Percentiles rank a stretch among this genome's conserved stretches.
Conservation (phyloP, 768 basidiomycete genomes). For the Lentinula sp. region DNA sequence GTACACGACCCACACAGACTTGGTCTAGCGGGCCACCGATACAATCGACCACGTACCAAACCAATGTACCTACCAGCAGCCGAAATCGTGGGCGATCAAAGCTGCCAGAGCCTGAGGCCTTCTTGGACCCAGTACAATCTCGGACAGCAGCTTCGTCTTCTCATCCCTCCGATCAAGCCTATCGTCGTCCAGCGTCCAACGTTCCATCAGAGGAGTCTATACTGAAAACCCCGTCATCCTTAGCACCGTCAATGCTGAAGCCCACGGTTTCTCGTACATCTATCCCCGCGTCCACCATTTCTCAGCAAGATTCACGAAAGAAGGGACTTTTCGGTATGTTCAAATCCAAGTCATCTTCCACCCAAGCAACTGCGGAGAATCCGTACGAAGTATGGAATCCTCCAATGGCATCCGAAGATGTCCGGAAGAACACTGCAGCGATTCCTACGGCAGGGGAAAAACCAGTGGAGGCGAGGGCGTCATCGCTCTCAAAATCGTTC, state of each 20-base stretch:
- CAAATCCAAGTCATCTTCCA: conserved; percentile 14
- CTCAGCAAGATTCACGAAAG: conserved; percentile 30
- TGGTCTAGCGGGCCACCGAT: not conserved
- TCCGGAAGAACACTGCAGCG: not conserved
- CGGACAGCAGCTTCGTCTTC: not conserved
- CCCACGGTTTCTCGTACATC: conserved; percentile 34
- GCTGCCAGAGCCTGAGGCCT: not conserved
- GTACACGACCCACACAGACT: not conserved
- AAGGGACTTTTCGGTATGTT: conserved; percentile 31
- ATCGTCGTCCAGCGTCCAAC: conserved; percentile 20
- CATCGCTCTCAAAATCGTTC: conserved; percentile 6
- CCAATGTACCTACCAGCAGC: not conserved
- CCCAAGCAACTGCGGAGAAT: not conserved
- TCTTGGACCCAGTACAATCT: not conserved
- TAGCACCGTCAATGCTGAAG: conserved; percentile 44
- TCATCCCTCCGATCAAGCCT: conserved; percentile 2
- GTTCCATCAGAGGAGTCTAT: conserved; percentile 44
- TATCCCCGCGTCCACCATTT: conserved; percentile 30
- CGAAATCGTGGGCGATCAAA: not conserved
- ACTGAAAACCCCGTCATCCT: conserved; percentile 60
- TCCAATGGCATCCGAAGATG: not conserved
- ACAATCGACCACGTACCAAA: not conserved
- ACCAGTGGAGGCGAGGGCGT: not conserved
- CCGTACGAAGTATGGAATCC: not conserved
- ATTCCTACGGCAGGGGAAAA: not conserved